Conservation (phyloP, 2,329 filamentous ascomycete species). For the Ascochyta koolunga region DNA sequence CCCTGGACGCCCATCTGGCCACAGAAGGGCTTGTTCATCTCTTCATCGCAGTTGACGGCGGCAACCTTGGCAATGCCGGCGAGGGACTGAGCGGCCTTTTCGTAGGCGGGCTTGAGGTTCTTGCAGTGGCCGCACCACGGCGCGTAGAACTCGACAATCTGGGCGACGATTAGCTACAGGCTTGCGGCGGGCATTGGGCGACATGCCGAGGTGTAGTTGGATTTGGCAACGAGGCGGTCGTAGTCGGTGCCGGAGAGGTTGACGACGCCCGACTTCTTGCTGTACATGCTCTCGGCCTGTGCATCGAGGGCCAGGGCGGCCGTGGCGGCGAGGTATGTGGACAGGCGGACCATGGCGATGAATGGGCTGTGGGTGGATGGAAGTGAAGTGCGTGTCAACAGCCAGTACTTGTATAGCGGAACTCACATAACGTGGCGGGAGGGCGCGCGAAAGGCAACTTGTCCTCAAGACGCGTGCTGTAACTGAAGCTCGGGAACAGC, state of each 20-base stretch:
- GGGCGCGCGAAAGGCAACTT: constrained; percentile 23
- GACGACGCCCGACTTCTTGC: constrained; percentile 84
- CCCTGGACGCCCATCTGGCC: constrained; percentile 85
- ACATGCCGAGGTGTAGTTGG: constrained; percentile 88
- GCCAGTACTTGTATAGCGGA: constrained; percentile 20
- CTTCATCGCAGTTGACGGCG: constrained; percentile 93
- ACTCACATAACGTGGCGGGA: constrained; percentile 24
- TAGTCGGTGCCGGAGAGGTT: constrained; percentile 82
- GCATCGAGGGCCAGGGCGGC: constrained; percentile 70
- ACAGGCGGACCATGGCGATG: constrained; percentile 43
- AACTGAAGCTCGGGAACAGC: constrained; percentile 19
- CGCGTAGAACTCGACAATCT: constrained; percentile 75
- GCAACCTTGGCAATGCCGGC: constrained; percentile 93
- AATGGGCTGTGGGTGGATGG: constrained; percentile 1
- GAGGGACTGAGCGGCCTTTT: constrained; percentile 88
- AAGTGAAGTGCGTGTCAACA: constrained; percentile 15
- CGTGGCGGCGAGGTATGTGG: constrained; percentile 57
- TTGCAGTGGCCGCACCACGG: constrained; percentile 98
- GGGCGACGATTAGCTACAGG: background rate
- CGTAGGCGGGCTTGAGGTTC: constrained; percentile 93
- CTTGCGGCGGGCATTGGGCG: constrained; percentile 1
- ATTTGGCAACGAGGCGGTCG: constrained; percentile 80
- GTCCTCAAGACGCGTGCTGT: constrained; percentile 26
- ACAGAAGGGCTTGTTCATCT: constrained; percentile 88
- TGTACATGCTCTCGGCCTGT: constrained; percentile 76